Evolutionary conservation across 331 rosid species (phyloP), one percentile per base, ranked within the genome.

Genomic region (Arachis monticola): DNA sequence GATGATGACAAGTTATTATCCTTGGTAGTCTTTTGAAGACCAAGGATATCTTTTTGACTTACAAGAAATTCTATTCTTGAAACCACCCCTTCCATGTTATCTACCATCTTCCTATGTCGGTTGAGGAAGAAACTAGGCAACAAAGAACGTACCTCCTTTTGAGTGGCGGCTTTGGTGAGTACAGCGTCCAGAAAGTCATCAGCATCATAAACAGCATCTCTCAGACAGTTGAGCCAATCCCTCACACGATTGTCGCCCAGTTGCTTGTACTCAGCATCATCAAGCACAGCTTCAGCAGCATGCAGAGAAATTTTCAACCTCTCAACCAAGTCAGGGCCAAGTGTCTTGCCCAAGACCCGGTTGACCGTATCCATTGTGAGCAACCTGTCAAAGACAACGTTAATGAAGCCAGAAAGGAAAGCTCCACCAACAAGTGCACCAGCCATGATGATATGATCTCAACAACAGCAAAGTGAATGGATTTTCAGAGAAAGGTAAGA

Each of bases 261-360:
- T 5, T 64, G 70, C 6, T 59, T 50, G 7, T 45, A 70, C 32
- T 73, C 75, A 0, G 75, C 78, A 5, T 79, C 82, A 3, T 4
- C 5, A 11, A 71, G 8, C 31, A 72, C 10, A 1, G 2, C 38
- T 11, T 0, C 0, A 2, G 62, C 46, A n/a, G 66, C 66, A 10
- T 0, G 5, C 4, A 60, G 14, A 32, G 66, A n/a, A 10, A 13
- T 32, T 17, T 60, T 1, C 14, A 60, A 1, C 66, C 66, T 60
- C 6, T 30, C 17, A 32, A 32, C 9, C 8, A 60, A 60, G 4
- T 35, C 5, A 0, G n/a, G 8, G 3, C n/a, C 46, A 32, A 60
- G 66, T 45, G 10, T 60, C 9, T 60, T 60, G 8, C 66, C 66
- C 11, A 1, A 3, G 4, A 60, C 40, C 22, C 32, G 10, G 66